Conservation (phyloP, 306 rosid species). For the Gastrolobium bilobum region DNA sequence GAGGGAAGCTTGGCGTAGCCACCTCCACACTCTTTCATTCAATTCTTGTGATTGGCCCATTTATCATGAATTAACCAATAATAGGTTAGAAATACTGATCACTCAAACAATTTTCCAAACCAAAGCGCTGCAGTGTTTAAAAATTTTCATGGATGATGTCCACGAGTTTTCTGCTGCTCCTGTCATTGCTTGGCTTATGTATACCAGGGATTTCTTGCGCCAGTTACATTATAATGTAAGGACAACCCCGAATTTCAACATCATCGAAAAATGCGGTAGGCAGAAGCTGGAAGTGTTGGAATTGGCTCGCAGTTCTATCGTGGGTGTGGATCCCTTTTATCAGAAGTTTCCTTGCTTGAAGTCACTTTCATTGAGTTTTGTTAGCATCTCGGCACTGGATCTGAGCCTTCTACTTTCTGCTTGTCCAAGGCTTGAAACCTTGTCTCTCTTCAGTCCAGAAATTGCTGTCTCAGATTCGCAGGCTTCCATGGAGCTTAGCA, state of each 20-base stretch:
- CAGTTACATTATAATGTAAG: conserved; percentile 62
- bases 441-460: conserved; percentile 64
- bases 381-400: conserved; percentile 75
- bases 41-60: conserved; percentile 70
- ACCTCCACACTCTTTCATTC: conserved; percentile 76
- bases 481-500: conserved; percentile 63
- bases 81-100: conserved; percentile 74
- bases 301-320: conserved; percentile 66
- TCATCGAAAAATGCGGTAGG: conserved; percentile 74
- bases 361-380: conserved; percentile 64
- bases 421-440: conserved; percentile 71
- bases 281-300: conserved; percentile 66
- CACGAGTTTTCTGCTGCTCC: conserved; percentile 73
- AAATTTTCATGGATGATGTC: conserved; percentile 72
- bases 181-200: conserved; percentile 88
- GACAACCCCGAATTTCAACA: conserved; percentile 69
- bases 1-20: conserved; percentile 75
- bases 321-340: conserved; percentile 71
- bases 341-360: conserved; percentile 75
- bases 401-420: conserved; percentile 69
- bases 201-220: conserved; percentile 72
- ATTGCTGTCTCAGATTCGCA: conserved; percentile 70
- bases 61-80: conserved; percentile 58
- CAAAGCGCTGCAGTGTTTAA: conserved; percentile 60
- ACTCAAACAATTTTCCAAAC: conserved; percentile 89